Evolutionary conservation across 768 basidiomycete genomes (phyloP).

Genomic region (Mrakia hoshinonis): DNA sequence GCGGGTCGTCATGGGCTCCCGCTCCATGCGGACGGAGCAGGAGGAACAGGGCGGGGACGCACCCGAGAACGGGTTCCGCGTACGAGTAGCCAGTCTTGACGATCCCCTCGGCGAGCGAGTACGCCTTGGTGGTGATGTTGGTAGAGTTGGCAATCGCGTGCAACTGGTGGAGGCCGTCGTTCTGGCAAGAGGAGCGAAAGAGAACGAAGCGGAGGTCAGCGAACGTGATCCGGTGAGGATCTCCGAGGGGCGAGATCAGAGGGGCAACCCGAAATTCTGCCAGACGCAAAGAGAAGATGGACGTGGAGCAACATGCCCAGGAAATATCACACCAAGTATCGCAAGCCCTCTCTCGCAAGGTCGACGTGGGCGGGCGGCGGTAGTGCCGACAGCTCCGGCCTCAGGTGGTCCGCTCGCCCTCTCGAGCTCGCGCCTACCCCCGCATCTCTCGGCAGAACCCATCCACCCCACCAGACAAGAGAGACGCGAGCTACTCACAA

Average conservation of each 20-base stretch:
- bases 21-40: not conserved
- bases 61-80: conserved; percentile 26
- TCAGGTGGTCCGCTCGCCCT: not conserved
- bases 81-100: conserved; percentile 19
- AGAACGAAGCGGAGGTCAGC: not conserved
- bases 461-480: not conserved
- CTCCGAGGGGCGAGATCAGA: not conserved
- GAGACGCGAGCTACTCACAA: conserved; percentile 10
- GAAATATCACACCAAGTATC: not conserved
- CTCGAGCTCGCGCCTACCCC: not conserved
- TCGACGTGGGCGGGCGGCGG: not conserved
- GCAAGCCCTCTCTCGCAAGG: no score
- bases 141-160: conserved; percentile 9
- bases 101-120: conserved; percentile 23
- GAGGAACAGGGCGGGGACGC: not conserved
- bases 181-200: not conserved
- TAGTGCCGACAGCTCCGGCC: not conserved
- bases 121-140: conserved; percentile 24
- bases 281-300: not conserved
- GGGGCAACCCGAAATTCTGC: not conserved
- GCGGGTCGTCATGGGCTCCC: not conserved
- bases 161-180: conserved; percentile 13
- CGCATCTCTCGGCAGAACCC: not conserved
- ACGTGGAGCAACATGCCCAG: not conserved
- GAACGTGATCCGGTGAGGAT: not conserved